Evolutionary conservation across 345 rosid genomes (phyloP).

Genomic region (Boechera divaricarpa): DNA sequence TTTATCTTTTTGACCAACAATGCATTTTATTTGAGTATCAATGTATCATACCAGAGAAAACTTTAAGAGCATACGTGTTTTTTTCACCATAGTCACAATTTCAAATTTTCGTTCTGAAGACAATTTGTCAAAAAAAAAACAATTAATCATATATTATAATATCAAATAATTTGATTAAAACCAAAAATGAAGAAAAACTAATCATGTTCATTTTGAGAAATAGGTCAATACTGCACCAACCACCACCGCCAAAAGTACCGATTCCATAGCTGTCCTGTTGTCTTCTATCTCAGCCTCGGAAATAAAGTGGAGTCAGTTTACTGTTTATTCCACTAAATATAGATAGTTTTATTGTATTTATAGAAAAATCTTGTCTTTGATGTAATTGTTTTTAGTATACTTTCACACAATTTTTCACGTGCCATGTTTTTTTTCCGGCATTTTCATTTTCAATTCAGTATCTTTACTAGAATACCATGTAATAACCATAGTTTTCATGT

Average conservation of each 20-base stretch:
- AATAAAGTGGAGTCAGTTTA: neutral
- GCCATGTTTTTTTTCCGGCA: neutral
- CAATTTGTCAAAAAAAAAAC: neutral
- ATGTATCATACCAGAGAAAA: neutral
- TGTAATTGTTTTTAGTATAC: neutral
- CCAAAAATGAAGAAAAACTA: neutral
- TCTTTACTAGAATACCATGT: neutral
- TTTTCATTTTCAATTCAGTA: neutral
- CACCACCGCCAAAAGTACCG: neutral
- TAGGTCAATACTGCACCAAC: neutral
- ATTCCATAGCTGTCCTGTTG: neutral
- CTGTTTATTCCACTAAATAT: neutral
- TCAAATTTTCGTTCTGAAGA: neutral
- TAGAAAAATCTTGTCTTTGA: neutral
- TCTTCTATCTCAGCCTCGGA: neutral
- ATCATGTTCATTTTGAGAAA: neutral
- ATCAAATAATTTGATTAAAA: neutral
- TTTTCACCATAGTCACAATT: neutral
- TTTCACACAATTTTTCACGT: neutral
- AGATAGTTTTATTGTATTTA: neutral
- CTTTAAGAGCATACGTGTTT: neutral
- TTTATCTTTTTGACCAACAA: neutral
- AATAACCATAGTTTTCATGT: neutral
- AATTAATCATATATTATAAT: neutral
- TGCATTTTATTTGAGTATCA: neutral